These are phyloP conservation scores for Sporothrix protearum DNA, from an alignment of 2,329 filamentous ascomycete genomes.

Conservation along the genomic window DNA sequence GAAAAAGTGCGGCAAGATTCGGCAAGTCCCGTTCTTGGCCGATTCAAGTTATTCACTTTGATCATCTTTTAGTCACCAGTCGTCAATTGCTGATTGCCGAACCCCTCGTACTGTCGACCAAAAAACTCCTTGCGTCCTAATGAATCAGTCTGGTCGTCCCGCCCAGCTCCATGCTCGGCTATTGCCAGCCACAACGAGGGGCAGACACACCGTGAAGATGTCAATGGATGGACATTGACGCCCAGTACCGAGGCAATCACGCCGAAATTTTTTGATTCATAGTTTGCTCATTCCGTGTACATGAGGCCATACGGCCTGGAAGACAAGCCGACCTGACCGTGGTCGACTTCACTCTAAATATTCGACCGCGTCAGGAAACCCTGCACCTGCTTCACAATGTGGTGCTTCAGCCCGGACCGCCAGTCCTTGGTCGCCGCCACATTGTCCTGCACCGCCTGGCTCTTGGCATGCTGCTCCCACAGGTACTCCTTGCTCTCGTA, in stretches of 20 bases:
- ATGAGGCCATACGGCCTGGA: not conserved
- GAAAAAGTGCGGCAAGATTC: not conserved
- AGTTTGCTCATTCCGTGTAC: constrained; percentile 1
- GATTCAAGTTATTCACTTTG: not conserved
- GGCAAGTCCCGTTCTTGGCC: not conserved
- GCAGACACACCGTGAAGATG: not conserved
- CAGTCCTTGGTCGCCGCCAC: constrained; percentile 30
- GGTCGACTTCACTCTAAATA: not conserved
- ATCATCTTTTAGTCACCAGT: not conserved
- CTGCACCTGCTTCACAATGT: constrained; percentile 30
- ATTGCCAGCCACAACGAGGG: not conserved
- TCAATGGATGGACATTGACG: no score
- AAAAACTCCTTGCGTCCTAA: not conserved
- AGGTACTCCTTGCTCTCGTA: constrained; percentile 33
- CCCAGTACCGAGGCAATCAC: not conserved
- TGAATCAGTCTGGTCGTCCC: not conserved
- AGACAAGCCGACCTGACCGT: not conserved
- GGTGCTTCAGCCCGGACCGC: constrained; percentile 31
- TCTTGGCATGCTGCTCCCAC: constrained; percentile 33
- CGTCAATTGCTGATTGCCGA: not conserved
- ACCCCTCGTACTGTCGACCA: not conserved
- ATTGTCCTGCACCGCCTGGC: constrained; percentile 32
- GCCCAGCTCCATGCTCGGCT: not conserved
- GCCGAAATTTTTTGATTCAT: not conserved
- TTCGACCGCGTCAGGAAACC: constrained; percentile 28